phyloP scores from a whole-genome alignment of 2,329 filamentous ascomycete genomes.

The Microcyclosporella mali region DNA sequence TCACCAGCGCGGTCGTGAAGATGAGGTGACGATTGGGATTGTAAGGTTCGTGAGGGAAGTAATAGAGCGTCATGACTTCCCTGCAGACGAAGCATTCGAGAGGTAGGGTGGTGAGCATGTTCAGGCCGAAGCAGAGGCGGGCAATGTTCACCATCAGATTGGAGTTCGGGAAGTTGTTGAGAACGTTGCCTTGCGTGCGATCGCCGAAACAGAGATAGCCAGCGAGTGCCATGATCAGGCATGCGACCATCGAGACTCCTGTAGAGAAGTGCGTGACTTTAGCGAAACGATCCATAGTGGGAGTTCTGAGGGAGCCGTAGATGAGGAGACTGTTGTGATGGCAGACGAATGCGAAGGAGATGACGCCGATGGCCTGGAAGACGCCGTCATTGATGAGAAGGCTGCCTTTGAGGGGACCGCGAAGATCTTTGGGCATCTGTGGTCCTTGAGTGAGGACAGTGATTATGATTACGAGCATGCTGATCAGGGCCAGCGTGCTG shows the following conservation, averaged over 20 bases:
- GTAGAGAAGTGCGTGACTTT: conserved; percentile 93
- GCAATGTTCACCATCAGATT: conserved; percentile 94
- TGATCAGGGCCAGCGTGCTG: conserved; percentile 83
- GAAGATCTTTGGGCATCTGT: conserved; percentile 62
- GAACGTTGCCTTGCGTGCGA: conserved; percentile 85
- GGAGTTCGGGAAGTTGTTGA: conserved; percentile 92
- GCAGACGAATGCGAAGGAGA: conserved; percentile 81
- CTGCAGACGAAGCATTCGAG: conserved; percentile 96
- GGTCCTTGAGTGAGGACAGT: conserved; percentile 82
- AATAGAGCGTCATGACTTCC: conserved; percentile 91
- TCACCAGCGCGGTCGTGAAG: conserved; percentile 76
- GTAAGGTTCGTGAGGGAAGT: conserved; percentile 65
- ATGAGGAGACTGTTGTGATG: conserved; percentile 97
- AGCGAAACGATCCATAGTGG: conserved; percentile 91
- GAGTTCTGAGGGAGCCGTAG: conserved; percentile 88
- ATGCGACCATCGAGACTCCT: conserved; percentile 82
- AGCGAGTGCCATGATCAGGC: conserved; percentile 76
- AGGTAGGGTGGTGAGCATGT: conserved; percentile 96
- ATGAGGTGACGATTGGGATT: conserved; percentile 78
- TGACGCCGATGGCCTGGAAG: conserved; percentile 94
- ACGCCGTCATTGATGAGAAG: conserved; percentile 80
- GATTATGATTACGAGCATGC: conserved; percentile 84
- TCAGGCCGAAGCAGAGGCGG: conserved; percentile 89
- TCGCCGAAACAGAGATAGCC: conserved; percentile 93
- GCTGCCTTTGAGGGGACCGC: conserved; percentile 64